Percentiles rank a stretch among this genome's conserved stretches.
These are phyloP conservation scores for Monilinia laxa DNA, from an alignment of 2,329 filamentous ascomycete genomes.

Conservation along the genomic window DNA sequence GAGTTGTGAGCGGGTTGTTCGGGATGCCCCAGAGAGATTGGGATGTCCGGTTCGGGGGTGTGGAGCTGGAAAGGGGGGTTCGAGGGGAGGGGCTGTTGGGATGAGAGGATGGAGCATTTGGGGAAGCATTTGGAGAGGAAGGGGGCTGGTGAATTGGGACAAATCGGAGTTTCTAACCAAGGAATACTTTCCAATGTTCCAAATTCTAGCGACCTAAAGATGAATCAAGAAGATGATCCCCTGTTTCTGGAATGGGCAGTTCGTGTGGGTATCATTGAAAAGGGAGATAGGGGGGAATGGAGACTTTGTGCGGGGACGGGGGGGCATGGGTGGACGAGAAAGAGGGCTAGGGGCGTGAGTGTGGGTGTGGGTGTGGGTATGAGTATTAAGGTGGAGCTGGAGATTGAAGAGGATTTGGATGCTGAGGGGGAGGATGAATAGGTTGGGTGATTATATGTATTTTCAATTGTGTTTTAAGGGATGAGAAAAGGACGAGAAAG, in stretches of 20 bases:
- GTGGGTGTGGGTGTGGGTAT: too few species aligned
- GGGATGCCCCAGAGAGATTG: slow-evolving; percentile 60
- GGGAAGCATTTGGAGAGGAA: slow-evolving; percentile 71
- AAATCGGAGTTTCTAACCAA: too few species aligned
- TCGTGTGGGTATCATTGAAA: slow-evolving; percentile 29
- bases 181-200: background rate
- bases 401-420: slow-evolving; percentile 28
- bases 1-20: slow-evolving; percentile 59
- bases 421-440: slow-evolving; percentile 32
- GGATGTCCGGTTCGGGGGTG: slow-evolving; percentile 65
- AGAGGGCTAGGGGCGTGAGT: background rate
- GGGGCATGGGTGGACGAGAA: background rate
- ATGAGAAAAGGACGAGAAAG: too few species aligned
- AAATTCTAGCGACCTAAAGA: background rate
- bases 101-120: slow-evolving; percentile 83
- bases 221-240: slow-evolving; percentile 26
- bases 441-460: background rate
- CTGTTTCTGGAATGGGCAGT: slow-evolving; percentile 33
- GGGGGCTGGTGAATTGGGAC: slow-evolving; percentile 28
- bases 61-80: slow-evolving; percentile 47
- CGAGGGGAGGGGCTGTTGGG: slow-evolving; percentile 66
- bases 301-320: background rate
- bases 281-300: slow-evolving; percentile 20
- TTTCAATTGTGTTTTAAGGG: too few species aligned
- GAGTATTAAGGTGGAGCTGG: background rate